phyloP scores from a whole-genome alignment of 83 land plant species.

The Diphasiastrum complanatum region DNA sequence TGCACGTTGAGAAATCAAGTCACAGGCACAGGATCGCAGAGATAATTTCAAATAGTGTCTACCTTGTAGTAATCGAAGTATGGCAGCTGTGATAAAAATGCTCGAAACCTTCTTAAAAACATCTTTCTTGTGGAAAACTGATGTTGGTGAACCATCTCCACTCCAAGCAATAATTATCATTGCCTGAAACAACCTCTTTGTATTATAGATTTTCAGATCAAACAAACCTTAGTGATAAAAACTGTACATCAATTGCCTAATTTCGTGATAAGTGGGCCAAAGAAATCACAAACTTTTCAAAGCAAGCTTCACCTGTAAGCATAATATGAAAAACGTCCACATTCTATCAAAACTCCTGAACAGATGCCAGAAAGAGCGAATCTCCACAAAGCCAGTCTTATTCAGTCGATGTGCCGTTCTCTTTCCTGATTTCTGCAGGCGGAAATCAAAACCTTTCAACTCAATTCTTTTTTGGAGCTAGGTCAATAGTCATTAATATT shows the following conservation, averaged over 20 bases:
- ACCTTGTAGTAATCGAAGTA: slow-evolving; percentile 69
- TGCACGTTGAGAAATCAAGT: not conserved
- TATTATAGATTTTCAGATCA: not conserved
- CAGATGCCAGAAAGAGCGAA: slow-evolving; percentile 72
- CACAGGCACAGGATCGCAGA: not conserved
- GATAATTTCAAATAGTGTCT: not conserved
- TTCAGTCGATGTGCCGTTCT: too few relatives aligned
- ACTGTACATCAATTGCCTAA: not conserved
- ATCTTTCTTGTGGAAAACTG: slow-evolving; percentile 35
- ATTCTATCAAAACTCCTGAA: slow-evolving; percentile 84
- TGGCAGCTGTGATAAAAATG: slow-evolving; percentile 71
- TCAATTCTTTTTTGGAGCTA: too few relatives aligned
- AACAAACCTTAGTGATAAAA: not conserved
- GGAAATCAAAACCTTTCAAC: too few relatives aligned
- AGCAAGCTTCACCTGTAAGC: slow-evolving; percentile 53
- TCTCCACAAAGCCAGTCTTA: slow-evolving; percentile 81
- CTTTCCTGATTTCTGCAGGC: too few relatives aligned
- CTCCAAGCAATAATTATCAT: slow-evolving; percentile 81
- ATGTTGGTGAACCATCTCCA: slow-evolving; percentile 41
- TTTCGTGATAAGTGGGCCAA: not conserved
- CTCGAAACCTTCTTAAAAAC: slow-evolving; percentile 53
- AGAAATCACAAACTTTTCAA: not conserved
- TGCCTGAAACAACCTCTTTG: slow-evolving; percentile 30
- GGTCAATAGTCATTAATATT: too few relatives aligned
- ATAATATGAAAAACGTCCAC: slow-evolving; percentile 73